Conservation (phyloP, 129 eudicot species). For the carrot (Daucus carota) region DH1_v3.0 NC_030384.2:14536001-14536500, state of each 20-base stretch:
- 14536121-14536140: constrained; percentile 24
- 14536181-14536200: constrained; percentile 48
- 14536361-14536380: constrained; percentile 58
- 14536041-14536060: constrained; percentile 26
- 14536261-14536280: constrained; percentile 65
- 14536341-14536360: constrained; percentile 21
- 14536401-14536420: constrained; percentile 61
- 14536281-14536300: constrained; percentile 32
- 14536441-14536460: constrained; percentile 37
- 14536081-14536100: constrained; percentile 29
- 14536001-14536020: constrained; percentile 21
- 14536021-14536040: constrained; percentile 31
- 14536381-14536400: constrained; percentile 33
- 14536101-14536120: constrained; percentile 24
- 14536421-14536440: constrained; percentile 56
- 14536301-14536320: constrained; percentile 28
- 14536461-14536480: constrained; percentile 24
- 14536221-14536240: constrained; percentile 48
- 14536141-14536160: constrained; percentile 18
- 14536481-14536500: constrained; percentile 57
- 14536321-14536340: constrained; percentile 23
- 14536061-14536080: constrained; percentile 20
- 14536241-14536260: constrained; percentile 50
- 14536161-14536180: constrained; percentile 18
- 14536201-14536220: constrained; percentile 50